Conservation (phyloP, 2,329 filamentous ascomycete species). For the Colletotrichum chlorophyti region DNA sequence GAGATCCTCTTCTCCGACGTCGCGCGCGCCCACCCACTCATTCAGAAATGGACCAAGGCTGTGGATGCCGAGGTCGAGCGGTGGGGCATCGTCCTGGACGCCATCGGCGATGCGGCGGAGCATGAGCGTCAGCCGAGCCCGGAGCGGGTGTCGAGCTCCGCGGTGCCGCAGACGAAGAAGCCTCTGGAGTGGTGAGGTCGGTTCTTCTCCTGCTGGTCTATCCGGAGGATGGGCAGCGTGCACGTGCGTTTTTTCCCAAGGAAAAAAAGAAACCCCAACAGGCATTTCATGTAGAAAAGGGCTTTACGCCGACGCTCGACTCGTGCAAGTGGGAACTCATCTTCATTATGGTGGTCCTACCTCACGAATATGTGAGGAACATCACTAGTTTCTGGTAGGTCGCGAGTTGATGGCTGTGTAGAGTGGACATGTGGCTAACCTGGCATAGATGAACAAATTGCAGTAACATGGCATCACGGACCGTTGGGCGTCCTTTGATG, state of each 20-base stretch:
- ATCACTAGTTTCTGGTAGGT: slow-evolving; percentile 18
- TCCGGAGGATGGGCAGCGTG: neutral
- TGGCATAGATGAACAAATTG: slow-evolving; percentile 16
- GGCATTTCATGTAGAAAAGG: neutral
- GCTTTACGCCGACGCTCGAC: neutral
- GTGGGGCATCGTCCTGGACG: slow-evolving; percentile 42
- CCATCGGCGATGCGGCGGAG: slow-evolving; percentile 39
- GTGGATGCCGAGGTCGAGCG: slow-evolving; percentile 38
- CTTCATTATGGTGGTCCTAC: neutral
- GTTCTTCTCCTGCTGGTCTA: neutral
- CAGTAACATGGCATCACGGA: slow-evolving; percentile 9
- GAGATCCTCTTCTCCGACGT: slow-evolving; percentile 66
- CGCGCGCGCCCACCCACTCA: slow-evolving; percentile 70
- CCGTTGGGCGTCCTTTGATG: no score
- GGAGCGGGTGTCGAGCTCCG: slow-evolving; percentile 35
- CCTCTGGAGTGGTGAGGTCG: slow-evolving; percentile 45
- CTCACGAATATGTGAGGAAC: neutral
- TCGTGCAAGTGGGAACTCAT: neutral
- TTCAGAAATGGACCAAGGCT: slow-evolving; percentile 64
- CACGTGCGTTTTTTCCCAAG: neutral
- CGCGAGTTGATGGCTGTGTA: neutral
- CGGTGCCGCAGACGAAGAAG: slow-evolving; percentile 36
- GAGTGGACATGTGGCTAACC: slow-evolving; percentile 7
- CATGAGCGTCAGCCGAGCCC: slow-evolving; percentile 35
- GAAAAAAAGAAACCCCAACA: neutral